Conservation (phyloP, 1,284 basidiomycete species). For the Pseudozyma sp. region DNA sequence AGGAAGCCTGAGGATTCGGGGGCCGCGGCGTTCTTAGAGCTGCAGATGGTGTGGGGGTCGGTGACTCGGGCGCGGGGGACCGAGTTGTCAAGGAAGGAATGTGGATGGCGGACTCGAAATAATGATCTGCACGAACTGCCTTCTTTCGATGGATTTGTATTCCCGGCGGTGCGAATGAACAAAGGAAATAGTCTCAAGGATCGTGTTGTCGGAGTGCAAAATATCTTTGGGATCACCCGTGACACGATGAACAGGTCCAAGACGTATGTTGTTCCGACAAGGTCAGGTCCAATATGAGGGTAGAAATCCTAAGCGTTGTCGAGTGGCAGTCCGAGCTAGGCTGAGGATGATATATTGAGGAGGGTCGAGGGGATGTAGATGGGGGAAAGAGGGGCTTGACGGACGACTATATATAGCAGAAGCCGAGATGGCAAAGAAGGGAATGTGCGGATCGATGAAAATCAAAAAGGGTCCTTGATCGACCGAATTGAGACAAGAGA, state of each 20-base stretch:
- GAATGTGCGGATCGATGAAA: slow-evolving; percentile 5
- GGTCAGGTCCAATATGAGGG: background rate
- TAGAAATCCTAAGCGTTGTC: background rate
- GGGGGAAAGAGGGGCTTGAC: background rate
- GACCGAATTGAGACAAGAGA: slow-evolving; percentile 29
- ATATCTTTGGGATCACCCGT: background rate
- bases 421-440: background rate
- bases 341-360: background rate
- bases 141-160: slow-evolving; percentile 1
- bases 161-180: background rate
- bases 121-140: slow-evolving; percentile 8
- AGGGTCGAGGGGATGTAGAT: background rate
- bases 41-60: background rate
- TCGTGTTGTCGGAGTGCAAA: slow-evolving; percentile 13
- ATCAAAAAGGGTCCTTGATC: slow-evolving; percentile 7
- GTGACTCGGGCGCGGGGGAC: background rate
- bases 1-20: background rate
- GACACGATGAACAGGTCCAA: too few species aligned
- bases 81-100: background rate
- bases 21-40: background rate
- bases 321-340: background rate
- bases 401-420: slow-evolving; percentile 16
- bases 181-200: background rate
- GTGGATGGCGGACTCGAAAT: slow-evolving; percentile 2
- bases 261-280: too few species aligned